Conservation (phyloP, 2,329 filamentous ascomycete species). For the Xylaria sp. region DNA sequence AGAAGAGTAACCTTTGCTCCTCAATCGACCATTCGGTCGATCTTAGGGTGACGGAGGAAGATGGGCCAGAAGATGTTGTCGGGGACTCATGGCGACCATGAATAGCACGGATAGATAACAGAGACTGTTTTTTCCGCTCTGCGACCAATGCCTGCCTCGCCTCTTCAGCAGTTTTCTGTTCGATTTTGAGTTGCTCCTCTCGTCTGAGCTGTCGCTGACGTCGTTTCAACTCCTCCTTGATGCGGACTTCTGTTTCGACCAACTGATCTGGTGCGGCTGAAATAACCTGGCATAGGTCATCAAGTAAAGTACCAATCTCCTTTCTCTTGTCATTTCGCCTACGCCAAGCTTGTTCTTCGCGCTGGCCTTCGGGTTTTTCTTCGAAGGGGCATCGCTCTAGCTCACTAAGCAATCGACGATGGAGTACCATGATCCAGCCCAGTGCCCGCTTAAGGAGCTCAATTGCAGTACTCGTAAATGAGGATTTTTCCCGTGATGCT, state of each 20-base stretch:
- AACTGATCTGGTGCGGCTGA: slow-evolving; percentile 38
- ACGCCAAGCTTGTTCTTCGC: slow-evolving; percentile 14
- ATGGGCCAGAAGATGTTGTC: slow-evolving; percentile 27
- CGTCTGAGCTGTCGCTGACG: slow-evolving; percentile 26
- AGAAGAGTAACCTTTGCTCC: slow-evolving; percentile 43
- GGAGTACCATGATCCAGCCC: slow-evolving; percentile 42
- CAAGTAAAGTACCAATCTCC: slow-evolving; percentile 37
- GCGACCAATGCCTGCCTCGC: slow-evolving; percentile 26
- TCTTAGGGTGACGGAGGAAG: slow-evolving; percentile 22
- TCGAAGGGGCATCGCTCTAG: slow-evolving; percentile 24
- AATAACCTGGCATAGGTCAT: slow-evolving; percentile 32
- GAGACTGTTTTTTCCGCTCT: slow-evolving; percentile 41
- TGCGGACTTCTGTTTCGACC: slow-evolving; percentile 31
- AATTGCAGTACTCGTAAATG: slow-evolving; percentile 41
- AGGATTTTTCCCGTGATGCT: slow-evolving; percentile 3
- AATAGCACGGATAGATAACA: slow-evolving; percentile 38
- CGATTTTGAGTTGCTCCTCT: slow-evolving; percentile 35
- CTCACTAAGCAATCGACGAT: slow-evolving; percentile 36
- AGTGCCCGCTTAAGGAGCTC: slow-evolving; percentile 41
- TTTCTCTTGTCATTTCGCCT: slow-evolving; percentile 30
- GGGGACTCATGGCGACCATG: slow-evolving; percentile 24
- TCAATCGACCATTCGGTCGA: slow-evolving; percentile 42
- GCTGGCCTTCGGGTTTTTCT: slow-evolving; percentile 8
- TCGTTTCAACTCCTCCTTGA: slow-evolving; percentile 18
- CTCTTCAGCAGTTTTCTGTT: slow-evolving; percentile 35